phyloP scores from a whole-genome alignment of 2,329 filamentous ascomycete genomes.

The Byssothecium circinans region DNA sequence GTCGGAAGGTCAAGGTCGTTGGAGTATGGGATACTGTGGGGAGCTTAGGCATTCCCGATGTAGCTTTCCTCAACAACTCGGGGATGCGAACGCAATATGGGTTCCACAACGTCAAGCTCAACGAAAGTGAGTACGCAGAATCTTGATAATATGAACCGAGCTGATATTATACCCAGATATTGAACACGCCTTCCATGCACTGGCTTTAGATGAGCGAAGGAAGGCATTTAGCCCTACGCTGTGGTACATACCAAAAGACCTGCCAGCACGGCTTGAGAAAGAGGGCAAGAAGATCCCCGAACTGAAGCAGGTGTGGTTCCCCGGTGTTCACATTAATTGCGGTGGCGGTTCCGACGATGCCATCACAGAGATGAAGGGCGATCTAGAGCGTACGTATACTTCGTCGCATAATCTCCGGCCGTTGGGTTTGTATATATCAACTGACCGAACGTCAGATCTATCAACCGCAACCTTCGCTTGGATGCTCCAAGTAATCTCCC shows the following conservation, averaged over 20 bases:
- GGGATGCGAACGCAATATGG: constrained; percentile 27
- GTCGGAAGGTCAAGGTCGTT: constrained; percentile 45
- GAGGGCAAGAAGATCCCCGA: constrained; percentile 28
- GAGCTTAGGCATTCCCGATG: constrained; percentile 49
- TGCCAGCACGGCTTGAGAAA: constrained; percentile 30
- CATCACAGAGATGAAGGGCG: constrained; percentile 34
- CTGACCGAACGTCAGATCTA: constrained; percentile 29
- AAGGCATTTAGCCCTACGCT: constrained; percentile 56
- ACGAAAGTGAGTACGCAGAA: constrained; percentile 28
- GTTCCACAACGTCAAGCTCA: constrained; percentile 40
- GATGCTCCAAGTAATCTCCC: constrained; percentile 58
- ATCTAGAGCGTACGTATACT: constrained; percentile 34
- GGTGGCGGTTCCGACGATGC: constrained; percentile 50
- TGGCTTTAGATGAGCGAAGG: constrained; percentile 58
- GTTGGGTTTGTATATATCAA: not conserved
- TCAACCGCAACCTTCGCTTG: constrained; percentile 56
- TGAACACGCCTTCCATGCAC: constrained; percentile 57
- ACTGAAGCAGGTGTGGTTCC: constrained; percentile 56
- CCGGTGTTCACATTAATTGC: constrained; percentile 55
- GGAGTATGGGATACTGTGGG: constrained; percentile 56
- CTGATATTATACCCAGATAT: constrained; percentile 46
- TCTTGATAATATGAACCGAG: constrained; percentile 31
- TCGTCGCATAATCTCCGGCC: not conserved
- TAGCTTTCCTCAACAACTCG: constrained; percentile 33
- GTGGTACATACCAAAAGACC: constrained; percentile 49